phyloP scores from a whole-genome alignment of 2,329 filamentous ascomycete genomes.

The Sclerotinia trifoliorum region DNA sequence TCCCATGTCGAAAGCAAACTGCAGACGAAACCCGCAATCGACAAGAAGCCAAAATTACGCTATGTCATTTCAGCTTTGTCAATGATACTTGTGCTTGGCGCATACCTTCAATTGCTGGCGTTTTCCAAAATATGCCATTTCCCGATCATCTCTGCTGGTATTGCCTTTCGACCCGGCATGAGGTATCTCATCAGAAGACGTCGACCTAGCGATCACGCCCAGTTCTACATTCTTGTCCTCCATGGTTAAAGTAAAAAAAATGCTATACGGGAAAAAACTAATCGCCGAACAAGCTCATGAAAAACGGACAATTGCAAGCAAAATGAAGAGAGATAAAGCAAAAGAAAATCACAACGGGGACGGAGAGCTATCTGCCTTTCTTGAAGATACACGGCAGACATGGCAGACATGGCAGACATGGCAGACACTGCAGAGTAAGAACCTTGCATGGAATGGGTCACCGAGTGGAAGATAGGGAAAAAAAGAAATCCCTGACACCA shows the following conservation, averaged over 20 bases:
- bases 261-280: background rate
- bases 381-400: conserved; percentile 14
- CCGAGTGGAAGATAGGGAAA: conserved; percentile 13
- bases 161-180: conserved; percentile 23
- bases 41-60: conserved; percentile 44
- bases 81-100: background rate
- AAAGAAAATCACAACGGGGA: conserved; percentile 5
- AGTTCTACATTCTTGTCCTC: conserved; percentile 22
- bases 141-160: conserved; percentile 30
- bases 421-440: background rate
- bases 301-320: background rate
- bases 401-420: background rate
- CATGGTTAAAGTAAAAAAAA: conserved; percentile 25
- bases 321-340: conserved; percentile 11
- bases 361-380: conserved; percentile 1
- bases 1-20: conserved; percentile 47
- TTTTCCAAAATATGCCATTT: conserved; percentile 36
- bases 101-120: conserved; percentile 32
- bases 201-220: conserved; percentile 22
- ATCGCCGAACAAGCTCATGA: background rate
- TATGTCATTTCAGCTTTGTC: conserved; percentile 22
- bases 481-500: conserved; percentile 14
- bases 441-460: conserved; percentile 3
- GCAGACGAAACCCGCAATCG: conserved; percentile 45
- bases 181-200: conserved; percentile 11